Evolutionary conservation across 2,329 filamentous ascomycete species (phyloP).

Genomic region (Aspergillus pseudoglaucus): DNA sequence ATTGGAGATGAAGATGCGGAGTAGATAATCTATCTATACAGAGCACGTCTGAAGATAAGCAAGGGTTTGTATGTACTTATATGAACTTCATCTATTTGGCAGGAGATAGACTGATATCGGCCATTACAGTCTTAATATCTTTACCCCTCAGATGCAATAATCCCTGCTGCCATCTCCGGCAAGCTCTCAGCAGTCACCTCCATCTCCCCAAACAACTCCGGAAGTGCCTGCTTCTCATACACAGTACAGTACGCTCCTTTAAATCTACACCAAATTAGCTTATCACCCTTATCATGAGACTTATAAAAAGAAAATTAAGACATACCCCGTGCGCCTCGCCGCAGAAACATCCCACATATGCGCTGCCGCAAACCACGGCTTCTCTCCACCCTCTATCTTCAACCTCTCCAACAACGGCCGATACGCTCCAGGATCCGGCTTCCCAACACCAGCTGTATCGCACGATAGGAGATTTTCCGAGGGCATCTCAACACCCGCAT

Average conservation of each 20-base stretch:
- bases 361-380: constrained; percentile 37
- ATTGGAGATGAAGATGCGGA: neutral
- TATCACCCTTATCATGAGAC: neutral
- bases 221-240: constrained; percentile 47
- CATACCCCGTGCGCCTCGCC: constrained; percentile 42
- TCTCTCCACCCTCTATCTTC: constrained; percentile 19
- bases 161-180: constrained; percentile 43
- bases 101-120: neutral
- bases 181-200: constrained; percentile 46
- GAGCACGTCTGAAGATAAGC: neutral
- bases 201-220: constrained; percentile 48
- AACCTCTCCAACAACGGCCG: constrained; percentile 16
- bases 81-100: neutral
- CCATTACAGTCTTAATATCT: neutral
- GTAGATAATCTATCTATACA: neutral
- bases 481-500: constrained; percentile 17
- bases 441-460: constrained; percentile 19
- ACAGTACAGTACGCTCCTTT: constrained; percentile 49
- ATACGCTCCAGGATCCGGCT: constrained; percentile 21
- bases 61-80: neutral
- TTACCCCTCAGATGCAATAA: constrained; percentile 7
- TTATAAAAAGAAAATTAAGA: neutral
- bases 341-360: constrained; percentile 56
- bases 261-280: too few relatives aligned
- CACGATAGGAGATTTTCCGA: constrained; percentile 21